Percentiles rank a stretch among this genome's conserved stretches.
These are phyloP conservation scores for Haberlea rhodopensis DNA, from an alignment of 257 asterid species.

Conservation along the genomic window DNA sequence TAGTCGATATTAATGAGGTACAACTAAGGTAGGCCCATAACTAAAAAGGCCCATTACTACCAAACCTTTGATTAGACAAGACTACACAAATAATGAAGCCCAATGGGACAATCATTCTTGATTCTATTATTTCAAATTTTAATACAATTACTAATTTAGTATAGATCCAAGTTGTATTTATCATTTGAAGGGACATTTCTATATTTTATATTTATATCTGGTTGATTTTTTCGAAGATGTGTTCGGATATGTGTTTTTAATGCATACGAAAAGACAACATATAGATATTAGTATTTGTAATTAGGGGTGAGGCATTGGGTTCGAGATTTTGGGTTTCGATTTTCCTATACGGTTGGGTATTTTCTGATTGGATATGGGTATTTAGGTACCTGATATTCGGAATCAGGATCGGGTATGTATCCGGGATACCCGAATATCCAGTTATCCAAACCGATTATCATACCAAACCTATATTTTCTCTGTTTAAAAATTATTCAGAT, in stretches of 20 bases:
- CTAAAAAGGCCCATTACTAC: constrained; percentile 36
- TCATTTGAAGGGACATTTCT: constrained; percentile 5
- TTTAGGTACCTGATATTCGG: too few species aligned
- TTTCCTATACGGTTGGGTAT: too few species aligned
- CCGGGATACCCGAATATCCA: too few species aligned
- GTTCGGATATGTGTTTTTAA: neutral
- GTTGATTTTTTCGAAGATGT: neutral
- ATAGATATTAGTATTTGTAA: too few species aligned
- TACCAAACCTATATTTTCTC: too few species aligned
- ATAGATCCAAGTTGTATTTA: neutral
- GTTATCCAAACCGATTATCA: too few species aligned
- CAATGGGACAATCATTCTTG: constrained; percentile 32
- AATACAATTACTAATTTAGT: neutral
- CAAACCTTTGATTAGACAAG: constrained; percentile 37
- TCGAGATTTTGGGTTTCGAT: too few species aligned
- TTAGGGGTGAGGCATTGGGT: too few species aligned
- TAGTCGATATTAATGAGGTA: constrained; percentile 34
- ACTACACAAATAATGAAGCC: constrained; percentile 20
- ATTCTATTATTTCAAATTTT: constrained; percentile 8
- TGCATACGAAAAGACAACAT: neutral
- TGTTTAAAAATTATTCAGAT: too few species aligned
- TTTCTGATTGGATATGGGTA: too few species aligned
- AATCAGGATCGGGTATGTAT: too few species aligned
- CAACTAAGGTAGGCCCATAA: constrained; percentile 41
- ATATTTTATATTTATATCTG: neutral